Conservation (phyloP, 164 flowering plant species). For the Vitis rupestris region DNA sequence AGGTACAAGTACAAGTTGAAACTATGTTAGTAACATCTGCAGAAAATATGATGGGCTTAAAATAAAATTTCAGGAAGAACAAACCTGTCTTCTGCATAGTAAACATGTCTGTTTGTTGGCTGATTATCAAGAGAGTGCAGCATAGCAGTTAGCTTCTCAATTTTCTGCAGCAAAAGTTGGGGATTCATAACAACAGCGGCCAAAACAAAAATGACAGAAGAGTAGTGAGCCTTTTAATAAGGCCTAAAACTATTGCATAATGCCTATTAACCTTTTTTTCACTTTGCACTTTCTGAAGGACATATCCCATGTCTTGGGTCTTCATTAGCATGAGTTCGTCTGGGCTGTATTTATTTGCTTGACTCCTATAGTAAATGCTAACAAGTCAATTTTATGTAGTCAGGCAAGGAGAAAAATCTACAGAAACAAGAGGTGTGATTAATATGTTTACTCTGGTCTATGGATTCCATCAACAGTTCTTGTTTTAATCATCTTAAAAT, state of each 20-base stretch:
- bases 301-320: slow-evolving; percentile 82
- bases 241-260: background rate
- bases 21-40: too few species aligned
- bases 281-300: slow-evolving; percentile 73
- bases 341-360: slow-evolving; percentile 59
- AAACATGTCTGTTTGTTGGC: slow-evolving; percentile 58
- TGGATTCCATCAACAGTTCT: slow-evolving; percentile 73
- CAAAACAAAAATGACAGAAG: background rate
- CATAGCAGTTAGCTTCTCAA: slow-evolving; percentile 59
- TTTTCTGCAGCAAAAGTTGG: slow-evolving; percentile 50
- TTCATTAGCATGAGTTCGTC: slow-evolving; percentile 91
- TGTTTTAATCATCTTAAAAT: slow-evolving; percentile 74
- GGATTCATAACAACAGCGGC: slow-evolving; percentile 3
- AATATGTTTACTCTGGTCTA: slow-evolving; percentile 47
- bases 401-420: background rate
- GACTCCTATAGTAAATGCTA: slow-evolving; percentile 38
- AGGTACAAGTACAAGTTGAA: too few species aligned
- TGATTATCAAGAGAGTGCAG: slow-evolving; percentile 57
- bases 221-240: background rate
- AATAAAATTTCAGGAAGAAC: slow-evolving; percentile 9
- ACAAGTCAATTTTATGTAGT: background rate
- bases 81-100: slow-evolving; percentile 84
- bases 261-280: slow-evolving; percentile 59
- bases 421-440: background rate
- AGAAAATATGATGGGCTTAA: background rate